Conservation (phyloP, 805 yeast genomes). For the Cyberlindnera saturnus region DNA sequence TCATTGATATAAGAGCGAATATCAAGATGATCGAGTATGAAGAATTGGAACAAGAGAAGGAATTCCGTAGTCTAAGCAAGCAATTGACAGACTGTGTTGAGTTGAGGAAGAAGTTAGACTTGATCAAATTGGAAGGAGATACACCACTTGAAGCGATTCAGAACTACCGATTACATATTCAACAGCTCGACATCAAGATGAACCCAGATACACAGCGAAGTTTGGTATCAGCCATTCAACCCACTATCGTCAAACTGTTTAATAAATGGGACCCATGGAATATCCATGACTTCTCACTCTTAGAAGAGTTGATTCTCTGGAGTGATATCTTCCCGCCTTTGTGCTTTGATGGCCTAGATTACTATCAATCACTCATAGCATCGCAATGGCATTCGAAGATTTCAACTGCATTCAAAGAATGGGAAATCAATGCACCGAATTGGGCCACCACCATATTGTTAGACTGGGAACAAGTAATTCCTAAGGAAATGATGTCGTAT, state of each 20-base stretch:
- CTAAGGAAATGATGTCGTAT: constrained; percentile 22
- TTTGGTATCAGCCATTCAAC: constrained; percentile 4
- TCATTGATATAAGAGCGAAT: constrained; percentile 8
- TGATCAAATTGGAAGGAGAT: not conserved
- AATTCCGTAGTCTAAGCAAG: not conserved
- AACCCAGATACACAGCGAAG: not conserved
- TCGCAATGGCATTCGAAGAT: constrained; percentile 32
- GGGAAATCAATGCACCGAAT: constrained; percentile 36
- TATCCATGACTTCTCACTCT: constrained; percentile 25
- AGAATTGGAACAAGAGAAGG: not conserved
- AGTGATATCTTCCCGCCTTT: constrained; percentile 8
- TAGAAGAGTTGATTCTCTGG: constrained; percentile 27
- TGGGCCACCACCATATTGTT: constrained; percentile 33
- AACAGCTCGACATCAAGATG: not conserved
- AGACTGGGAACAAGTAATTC: constrained; percentile 36
- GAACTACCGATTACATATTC: not conserved
- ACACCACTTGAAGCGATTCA: not conserved
- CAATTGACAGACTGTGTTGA: not conserved
- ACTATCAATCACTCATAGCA: constrained; percentile 31
- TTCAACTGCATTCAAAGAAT: constrained; percentile 24
- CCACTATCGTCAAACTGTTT: constrained; percentile 17
- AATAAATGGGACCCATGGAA: constrained; percentile 33
- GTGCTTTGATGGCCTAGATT: constrained; percentile 9
- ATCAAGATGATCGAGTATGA: constrained; percentile 11
- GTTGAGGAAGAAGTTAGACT: not conserved